Evolutionary conservation across 345 rosid species (phyloP).

Genomic region (Corchorus olitorius): DNA sequence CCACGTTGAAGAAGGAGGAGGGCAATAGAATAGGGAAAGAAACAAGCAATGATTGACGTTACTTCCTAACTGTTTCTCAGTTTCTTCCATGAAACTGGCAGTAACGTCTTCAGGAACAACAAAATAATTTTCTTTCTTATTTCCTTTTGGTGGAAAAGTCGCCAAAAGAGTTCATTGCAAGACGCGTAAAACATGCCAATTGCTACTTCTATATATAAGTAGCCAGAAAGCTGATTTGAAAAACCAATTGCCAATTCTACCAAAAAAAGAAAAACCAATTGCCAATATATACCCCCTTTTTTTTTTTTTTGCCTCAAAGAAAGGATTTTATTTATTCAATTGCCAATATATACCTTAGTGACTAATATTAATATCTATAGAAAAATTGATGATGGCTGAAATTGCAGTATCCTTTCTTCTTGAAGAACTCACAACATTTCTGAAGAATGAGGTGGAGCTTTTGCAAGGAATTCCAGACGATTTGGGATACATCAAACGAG

Average conservation of each 20-base stretch:
- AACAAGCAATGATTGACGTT: neutral
- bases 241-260: too few relatives aligned
- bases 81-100: neutral
- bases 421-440: conserved; percentile 19
- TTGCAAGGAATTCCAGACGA: conserved; percentile 28
- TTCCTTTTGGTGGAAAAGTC: neutral
- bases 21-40: neutral
- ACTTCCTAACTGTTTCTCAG: neutral
- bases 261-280: too few relatives aligned
- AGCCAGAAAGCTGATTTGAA: too few relatives aligned
- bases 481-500: conserved; percentile 26
- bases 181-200: neutral
- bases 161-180: neutral
- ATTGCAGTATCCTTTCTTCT: conserved; percentile 36
- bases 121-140: neutral
- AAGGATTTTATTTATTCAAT: too few relatives aligned
- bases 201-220: neutral
- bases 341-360: too few relatives aligned
- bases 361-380: neutral
- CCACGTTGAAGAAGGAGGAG: too few relatives aligned
- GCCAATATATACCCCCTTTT: too few relatives aligned
- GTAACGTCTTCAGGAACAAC: neutral
- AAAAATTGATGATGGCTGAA: conserved; percentile 32
- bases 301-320: too few relatives aligned
- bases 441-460: conserved; percentile 26